phyloP scores from a whole-genome alignment of 2,329 filamentous ascomycete species.

The Elsinoe arachidis region DNA sequence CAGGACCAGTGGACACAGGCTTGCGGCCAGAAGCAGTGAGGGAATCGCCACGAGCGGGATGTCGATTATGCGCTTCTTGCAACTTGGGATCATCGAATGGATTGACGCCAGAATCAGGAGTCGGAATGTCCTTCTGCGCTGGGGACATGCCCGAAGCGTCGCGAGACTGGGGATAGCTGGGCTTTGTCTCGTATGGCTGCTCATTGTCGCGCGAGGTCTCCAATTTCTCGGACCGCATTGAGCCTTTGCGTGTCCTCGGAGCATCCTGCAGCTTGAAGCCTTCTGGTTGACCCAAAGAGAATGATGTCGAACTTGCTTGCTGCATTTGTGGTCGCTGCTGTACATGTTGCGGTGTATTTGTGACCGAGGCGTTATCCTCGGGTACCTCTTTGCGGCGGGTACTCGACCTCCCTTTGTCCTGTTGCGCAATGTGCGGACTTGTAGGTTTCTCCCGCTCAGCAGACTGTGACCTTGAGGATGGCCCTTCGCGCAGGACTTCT shows the following conservation, averaged over 20 bases:
- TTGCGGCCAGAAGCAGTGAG: slow-evolving; percentile 32
- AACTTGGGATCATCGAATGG: slow-evolving; percentile 32
- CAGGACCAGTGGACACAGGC: slow-evolving; percentile 25
- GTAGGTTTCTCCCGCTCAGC: slow-evolving; percentile 31
- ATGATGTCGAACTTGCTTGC: slow-evolving; percentile 22
- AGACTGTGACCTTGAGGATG: slow-evolving; percentile 37
- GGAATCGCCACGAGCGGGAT: slow-evolving; percentile 53
- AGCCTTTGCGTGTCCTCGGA: slow-evolving; percentile 54
- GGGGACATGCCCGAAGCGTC: slow-evolving; percentile 23
- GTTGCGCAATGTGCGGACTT: slow-evolving; percentile 85
- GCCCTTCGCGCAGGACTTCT: slow-evolving; percentile 33
- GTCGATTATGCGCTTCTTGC: slow-evolving; percentile 29
- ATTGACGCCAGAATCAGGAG: slow-evolving; percentile 30
- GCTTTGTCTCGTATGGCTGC: not conserved
- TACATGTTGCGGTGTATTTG: slow-evolving; percentile 41
- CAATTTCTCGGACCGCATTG: slow-evolving; percentile 11
- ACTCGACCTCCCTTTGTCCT: slow-evolving; percentile 65
- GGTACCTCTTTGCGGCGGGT: slow-evolving; percentile 39
- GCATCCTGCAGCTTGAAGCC: slow-evolving; percentile 72
- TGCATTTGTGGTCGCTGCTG: slow-evolving; percentile 21
- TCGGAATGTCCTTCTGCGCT: slow-evolving; percentile 21
- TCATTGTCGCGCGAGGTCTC: not conserved
- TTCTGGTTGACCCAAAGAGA: slow-evolving; percentile 25
- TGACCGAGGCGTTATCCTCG: slow-evolving; percentile 19
- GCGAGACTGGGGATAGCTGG: not conserved